Conservation (phyloP, 495 filamentous ascomycete genomes). For the Penicillium cinerascens region DNA sequence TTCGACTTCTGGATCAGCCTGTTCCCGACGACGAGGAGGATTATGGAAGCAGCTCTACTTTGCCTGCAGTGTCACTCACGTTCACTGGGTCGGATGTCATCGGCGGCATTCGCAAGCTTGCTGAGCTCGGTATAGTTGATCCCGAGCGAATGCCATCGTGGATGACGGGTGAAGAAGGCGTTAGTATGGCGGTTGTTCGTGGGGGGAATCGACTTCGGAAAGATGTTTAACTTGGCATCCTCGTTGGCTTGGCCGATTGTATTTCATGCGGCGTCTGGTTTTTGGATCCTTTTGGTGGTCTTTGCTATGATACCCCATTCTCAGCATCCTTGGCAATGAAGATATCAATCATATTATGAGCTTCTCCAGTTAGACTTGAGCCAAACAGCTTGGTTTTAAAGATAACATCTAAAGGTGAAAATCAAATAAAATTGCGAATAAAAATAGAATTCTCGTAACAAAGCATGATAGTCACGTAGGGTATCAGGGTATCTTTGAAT, state of each 20-base stretch:
- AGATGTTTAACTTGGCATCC: conserved; percentile 13
- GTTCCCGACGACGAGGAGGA: conserved; percentile 17
- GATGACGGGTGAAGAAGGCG: conserved; percentile 85
- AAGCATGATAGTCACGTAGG: background rate
- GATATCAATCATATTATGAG: background rate
- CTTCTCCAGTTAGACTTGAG: background rate
- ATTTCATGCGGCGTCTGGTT: conserved; percentile 3
- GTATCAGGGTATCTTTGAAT: background rate
- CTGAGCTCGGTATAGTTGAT: conserved; percentile 69
- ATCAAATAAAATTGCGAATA: background rate
- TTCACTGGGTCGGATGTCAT: conserved; percentile 81
- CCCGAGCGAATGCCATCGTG: conserved; percentile 79
- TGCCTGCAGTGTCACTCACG: conserved; percentile 51
- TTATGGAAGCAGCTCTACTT: conserved; percentile 2
- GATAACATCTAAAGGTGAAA: background rate
- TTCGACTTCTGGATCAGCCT: conserved; percentile 31
- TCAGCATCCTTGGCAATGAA: background rate
- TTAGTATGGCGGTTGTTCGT: conserved; percentile 66
- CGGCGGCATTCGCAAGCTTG: conserved; percentile 68
- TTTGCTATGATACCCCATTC: conserved; percentile 12
- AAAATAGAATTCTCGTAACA: background rate
- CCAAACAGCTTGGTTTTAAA: background rate
- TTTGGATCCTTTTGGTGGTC: background rate
- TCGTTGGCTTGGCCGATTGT: background rate
- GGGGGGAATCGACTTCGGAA: conserved; percentile 48